Conservation (phyloP, 2,329 filamentous ascomycete genomes). For the Cladosporium sp. region DNA sequence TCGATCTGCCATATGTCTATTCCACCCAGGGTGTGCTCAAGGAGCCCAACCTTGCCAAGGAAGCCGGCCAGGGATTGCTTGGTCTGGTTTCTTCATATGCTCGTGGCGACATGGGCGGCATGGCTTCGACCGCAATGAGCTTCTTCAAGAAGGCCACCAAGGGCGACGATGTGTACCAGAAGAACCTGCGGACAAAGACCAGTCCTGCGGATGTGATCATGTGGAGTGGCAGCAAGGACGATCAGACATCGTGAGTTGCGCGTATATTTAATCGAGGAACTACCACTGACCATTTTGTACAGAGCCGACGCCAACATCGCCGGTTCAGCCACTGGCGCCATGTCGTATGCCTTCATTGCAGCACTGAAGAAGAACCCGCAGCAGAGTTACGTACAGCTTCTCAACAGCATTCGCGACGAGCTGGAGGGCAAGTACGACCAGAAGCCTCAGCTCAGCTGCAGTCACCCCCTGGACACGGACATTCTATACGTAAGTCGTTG, state of each 20-base stretch:
- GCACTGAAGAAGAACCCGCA: conserved; percentile 90
- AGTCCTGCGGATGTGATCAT: conserved; percentile 94
- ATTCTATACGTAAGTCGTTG: conserved; percentile 50
- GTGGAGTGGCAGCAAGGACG: conserved; percentile 96
- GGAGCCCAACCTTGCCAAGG: conserved; percentile 78
- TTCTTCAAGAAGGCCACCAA: conserved; percentile 85
- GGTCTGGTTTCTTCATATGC: conserved; percentile 76
- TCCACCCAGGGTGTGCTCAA: conserved; percentile 78
- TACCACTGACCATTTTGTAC: conserved; percentile 10
- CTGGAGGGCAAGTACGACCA: conserved; percentile 84
- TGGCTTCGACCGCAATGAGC: conserved; percentile 76
- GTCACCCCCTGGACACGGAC: conserved; percentile 72
- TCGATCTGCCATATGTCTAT: conserved; percentile 79
- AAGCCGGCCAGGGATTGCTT: conserved; percentile 72
- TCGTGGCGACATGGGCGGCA: conserved; percentile 78
- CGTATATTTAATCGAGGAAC: background rate
- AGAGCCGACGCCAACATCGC: conserved; percentile 89
- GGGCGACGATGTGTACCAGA: conserved; percentile 77
- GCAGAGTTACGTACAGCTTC: conserved; percentile 92
- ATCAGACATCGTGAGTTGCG: conserved; percentile 79
- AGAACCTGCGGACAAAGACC: conserved; percentile 84
- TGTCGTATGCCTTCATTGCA: conserved; percentile 96
- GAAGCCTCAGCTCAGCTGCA: conserved; percentile 94
- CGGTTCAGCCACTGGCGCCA: conserved; percentile 89
- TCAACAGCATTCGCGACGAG: conserved; percentile 94